A percentile compares a stretch with the other conserved stretches of the same genome.
These are phyloP conservation scores for Rhodotorula sp. DNA, from an alignment of 1,284 basidiomycete genomes.

Conservation along the genomic window DNA sequence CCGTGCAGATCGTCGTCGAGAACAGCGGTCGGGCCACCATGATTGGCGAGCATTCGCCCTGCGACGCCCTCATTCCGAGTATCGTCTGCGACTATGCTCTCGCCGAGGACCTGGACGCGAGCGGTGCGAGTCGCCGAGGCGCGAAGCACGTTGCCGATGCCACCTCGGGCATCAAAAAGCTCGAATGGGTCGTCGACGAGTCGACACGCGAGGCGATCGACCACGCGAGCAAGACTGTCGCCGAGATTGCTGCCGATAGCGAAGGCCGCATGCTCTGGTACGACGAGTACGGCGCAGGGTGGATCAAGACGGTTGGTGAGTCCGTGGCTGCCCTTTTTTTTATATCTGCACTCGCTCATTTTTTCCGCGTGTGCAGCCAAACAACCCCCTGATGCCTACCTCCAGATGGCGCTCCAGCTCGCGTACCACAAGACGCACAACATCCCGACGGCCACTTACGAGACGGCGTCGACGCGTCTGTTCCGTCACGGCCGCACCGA, in stretches of 20 bases:
- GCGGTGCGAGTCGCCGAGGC: conserved; percentile 7
- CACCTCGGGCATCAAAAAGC: conserved; percentile 46
- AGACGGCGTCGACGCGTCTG: conserved; percentile 87
- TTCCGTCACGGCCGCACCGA: conserved; percentile 91
- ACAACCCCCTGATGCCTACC: conserved; percentile 81
- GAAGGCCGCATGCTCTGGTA: conserved; percentile 85
- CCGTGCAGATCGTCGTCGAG: conserved; percentile 78
- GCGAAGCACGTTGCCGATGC: conserved; percentile 9
- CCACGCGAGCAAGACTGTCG: conserved; percentile 62
- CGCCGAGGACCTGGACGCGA: conserved; percentile 53
- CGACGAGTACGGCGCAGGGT: conserved; percentile 78
- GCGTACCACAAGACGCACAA: conserved; percentile 82
- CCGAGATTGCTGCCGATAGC: conserved; percentile 68
- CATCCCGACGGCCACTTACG: conserved; percentile 84
- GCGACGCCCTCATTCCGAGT: conserved; percentile 87
- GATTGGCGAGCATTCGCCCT: conserved; percentile 88
- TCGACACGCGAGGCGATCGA: conserved; percentile 61
- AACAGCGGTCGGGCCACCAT: conserved; percentile 80
- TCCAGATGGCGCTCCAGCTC: conserved; percentile 91
- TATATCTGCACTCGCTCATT: not conserved
- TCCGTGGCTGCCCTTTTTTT: conserved; percentile 22
- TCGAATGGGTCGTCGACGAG: conserved; percentile 75
- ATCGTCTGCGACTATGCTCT: conserved; percentile 84
- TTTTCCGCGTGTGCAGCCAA: conserved; percentile 55
- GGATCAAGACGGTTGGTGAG: conserved; percentile 79